phyloP scores from a whole-genome alignment of 116 monocot species.

The Cymodocea nodosa region DNA sequence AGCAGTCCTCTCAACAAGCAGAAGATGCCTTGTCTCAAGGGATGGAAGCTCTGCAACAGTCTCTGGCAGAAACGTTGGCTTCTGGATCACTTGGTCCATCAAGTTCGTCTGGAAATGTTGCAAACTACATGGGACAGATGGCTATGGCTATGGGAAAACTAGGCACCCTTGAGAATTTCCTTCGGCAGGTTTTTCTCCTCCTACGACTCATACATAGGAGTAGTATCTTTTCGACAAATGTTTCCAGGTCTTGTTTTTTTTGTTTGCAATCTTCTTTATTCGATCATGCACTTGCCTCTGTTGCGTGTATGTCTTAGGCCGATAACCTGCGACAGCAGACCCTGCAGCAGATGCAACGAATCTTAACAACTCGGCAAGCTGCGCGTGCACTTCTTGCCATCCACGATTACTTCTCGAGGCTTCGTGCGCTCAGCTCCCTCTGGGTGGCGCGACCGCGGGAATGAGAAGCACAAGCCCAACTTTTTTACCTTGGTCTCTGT shows the following conservation, averaged over 20 bases:
- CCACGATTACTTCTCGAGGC: conserved; percentile 66
- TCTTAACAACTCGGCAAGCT: conserved; percentile 68
- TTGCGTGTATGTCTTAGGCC: conserved; percentile 25
- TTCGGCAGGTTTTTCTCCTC: conserved; percentile 50
- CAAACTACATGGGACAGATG: conserved; percentile 99
- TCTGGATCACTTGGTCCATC: conserved; percentile 61
- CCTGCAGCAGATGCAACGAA: conserved; percentile 64
- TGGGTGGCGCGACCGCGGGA: conserved; percentile 78
- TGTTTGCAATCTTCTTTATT: too few species aligned
- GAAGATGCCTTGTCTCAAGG: conserved; percentile 97
- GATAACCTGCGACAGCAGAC: conserved; percentile 77
- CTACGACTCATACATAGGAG: too few species aligned
- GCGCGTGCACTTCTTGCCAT: conserved; percentile 72
- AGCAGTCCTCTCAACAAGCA: conserved; percentile 88
- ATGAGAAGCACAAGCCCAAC: conserved; percentile 8
- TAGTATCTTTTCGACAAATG: background rate
- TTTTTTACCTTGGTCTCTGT: background rate
- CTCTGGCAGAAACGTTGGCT: conserved; percentile 71
- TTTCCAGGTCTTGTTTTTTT: too few species aligned
- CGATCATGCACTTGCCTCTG: too few species aligned
- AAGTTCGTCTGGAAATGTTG: conserved; percentile 82
- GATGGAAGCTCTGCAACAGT: conserved; percentile 90
- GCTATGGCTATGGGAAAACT: conserved; percentile 99
- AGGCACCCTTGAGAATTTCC: conserved; percentile 87
- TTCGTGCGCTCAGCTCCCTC: conserved; percentile 76